A percentile compares a stretch with the other conserved stretches of the same genome.
Evolutionary conservation across 2,329 filamentous ascomycete genomes (phyloP).

Genomic region (Coniochaeta sp.): DNA sequence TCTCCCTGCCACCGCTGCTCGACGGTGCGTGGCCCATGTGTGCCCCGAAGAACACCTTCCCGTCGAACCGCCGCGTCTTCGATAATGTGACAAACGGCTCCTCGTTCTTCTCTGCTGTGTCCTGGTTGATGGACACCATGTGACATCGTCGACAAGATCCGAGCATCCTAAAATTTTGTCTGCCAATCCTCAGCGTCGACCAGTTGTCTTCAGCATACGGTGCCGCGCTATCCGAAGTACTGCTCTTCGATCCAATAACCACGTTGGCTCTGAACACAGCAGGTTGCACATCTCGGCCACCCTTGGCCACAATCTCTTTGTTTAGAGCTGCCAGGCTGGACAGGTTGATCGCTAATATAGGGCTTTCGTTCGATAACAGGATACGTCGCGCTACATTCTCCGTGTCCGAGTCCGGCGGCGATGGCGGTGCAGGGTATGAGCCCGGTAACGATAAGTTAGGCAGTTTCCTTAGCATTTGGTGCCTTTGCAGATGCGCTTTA

Average conservation of each 20-base stretch:
- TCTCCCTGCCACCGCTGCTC: constrained; percentile 8
- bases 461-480: constrained; percentile 31
- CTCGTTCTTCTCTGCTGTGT: constrained; percentile 66
- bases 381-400: constrained; percentile 49
- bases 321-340: constrained; percentile 78
- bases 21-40: constrained; percentile 54
- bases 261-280: constrained; percentile 87
- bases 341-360: constrained; percentile 76
- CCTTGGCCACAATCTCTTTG: constrained; percentile 54
- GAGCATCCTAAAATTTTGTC: constrained; percentile 60
- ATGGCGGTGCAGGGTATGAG: constrained; percentile 45
- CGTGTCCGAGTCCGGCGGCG: constrained; percentile 50
- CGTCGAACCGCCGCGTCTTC: constrained; percentile 76
- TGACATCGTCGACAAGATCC: constrained; percentile 85
- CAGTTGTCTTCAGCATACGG: constrained; percentile 78
- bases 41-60: constrained; percentile 83
- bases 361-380: constrained; percentile 85
- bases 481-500: constrained; percentile 61
- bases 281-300: constrained; percentile 58
- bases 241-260: constrained; percentile 53
- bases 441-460: constrained; percentile 35
- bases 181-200: constrained; percentile 59
- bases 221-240: constrained; percentile 13
- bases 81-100: constrained; percentile 86
- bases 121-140: constrained; percentile 92